A percentile compares a stretch with the other conserved stretches of the same genome.
Evolutionary conservation across 306 rosid species (phyloP).

Genomic region (Gastrolobium bilobum): DNA sequence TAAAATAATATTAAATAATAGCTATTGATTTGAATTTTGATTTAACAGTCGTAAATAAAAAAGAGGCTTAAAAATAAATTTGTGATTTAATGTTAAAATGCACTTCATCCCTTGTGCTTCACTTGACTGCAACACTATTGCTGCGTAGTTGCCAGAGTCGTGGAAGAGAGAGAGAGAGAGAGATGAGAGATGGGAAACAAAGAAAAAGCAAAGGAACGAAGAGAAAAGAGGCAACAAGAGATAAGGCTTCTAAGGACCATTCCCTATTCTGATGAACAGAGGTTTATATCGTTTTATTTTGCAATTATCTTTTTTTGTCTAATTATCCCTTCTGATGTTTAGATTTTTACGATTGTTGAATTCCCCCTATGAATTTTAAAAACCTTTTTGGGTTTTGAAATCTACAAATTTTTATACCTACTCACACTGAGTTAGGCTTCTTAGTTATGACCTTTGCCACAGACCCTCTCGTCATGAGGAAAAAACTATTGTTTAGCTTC

Average conservation of each 20-base stretch:
- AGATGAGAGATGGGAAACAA: conserved; percentile 62
- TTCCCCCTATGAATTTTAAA: too few species aligned
- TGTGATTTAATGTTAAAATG: too few species aligned
- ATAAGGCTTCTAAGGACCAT: conserved; percentile 79
- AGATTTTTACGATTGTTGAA: neutral
- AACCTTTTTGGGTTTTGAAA: neutral
- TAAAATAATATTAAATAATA: too few species aligned
- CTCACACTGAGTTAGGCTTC: neutral
- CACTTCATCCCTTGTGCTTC: too few species aligned
- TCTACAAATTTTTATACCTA: neutral
- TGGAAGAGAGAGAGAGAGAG: neutral
- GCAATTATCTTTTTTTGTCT: neutral
- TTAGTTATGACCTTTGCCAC: neutral
- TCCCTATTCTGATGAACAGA: conserved; percentile 89
- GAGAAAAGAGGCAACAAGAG: conserved; percentile 84
- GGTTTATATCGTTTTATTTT: conserved; percentile 49
- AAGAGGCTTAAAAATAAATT: too few species aligned
- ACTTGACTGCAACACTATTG: neutral
- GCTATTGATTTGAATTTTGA: too few species aligned
- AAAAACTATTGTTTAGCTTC: neutral
- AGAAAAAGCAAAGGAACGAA: conserved; percentile 82
- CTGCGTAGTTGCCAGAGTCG: neutral
- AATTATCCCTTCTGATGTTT: neutral
- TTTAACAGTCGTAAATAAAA: too few species aligned
- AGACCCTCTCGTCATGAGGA: conserved; percentile 7